Conservation (phyloP, 148 eudicot genomes). For the Fagopyrum tataricum region DNA sequence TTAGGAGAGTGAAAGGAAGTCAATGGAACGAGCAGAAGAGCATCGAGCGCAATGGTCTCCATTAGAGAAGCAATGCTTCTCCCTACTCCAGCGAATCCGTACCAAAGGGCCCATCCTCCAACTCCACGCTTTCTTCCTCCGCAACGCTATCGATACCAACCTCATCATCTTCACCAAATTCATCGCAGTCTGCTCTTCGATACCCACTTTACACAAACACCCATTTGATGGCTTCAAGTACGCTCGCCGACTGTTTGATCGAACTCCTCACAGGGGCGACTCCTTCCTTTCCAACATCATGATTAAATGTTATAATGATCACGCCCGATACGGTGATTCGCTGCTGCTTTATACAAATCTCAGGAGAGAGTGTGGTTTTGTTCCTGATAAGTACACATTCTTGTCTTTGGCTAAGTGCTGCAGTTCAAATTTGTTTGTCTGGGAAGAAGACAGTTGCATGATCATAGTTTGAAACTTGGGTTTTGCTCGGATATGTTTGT, state of each 20-base stretch:
- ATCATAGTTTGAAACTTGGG: slow-evolving; percentile 48
- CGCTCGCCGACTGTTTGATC: slow-evolving; percentile 67
- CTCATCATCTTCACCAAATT: slow-evolving; percentile 51
- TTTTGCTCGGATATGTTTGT: slow-evolving; percentile 46
- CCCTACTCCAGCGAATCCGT: slow-evolving; percentile 39
- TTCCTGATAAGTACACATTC: slow-evolving; percentile 55
- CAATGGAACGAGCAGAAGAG: slow-evolving; percentile 22
- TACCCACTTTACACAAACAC: not conserved
- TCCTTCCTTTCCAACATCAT: slow-evolving; percentile 53
- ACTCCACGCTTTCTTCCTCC: slow-evolving; percentile 64
- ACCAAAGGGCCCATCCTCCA: slow-evolving; percentile 43
- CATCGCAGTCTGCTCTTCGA: slow-evolving; percentile 35
- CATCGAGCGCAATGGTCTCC: slow-evolving; percentile 38
- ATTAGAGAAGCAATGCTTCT: slow-evolving; percentile 41
- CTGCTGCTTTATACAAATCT: slow-evolving; percentile 37
- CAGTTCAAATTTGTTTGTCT: slow-evolving; percentile 24
- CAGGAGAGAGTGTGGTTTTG: slow-evolving; percentile 31
- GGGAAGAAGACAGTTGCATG: slow-evolving; percentile 52
- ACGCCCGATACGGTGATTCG: slow-evolving; percentile 33
- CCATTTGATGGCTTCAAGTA: slow-evolving; percentile 19
- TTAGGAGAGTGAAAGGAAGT: not conserved
- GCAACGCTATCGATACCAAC: slow-evolving; percentile 39
- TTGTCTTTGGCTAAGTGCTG: slow-evolving; percentile 51
- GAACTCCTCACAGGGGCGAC: slow-evolving; percentile 33
- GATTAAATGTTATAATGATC: slow-evolving; percentile 44